Percentiles rank a stretch among this genome's conserved stretches.
phyloP scores from a whole-genome alignment of 2,329 filamentous ascomycete genomes.

The Talaromyces islandicus region DNA sequence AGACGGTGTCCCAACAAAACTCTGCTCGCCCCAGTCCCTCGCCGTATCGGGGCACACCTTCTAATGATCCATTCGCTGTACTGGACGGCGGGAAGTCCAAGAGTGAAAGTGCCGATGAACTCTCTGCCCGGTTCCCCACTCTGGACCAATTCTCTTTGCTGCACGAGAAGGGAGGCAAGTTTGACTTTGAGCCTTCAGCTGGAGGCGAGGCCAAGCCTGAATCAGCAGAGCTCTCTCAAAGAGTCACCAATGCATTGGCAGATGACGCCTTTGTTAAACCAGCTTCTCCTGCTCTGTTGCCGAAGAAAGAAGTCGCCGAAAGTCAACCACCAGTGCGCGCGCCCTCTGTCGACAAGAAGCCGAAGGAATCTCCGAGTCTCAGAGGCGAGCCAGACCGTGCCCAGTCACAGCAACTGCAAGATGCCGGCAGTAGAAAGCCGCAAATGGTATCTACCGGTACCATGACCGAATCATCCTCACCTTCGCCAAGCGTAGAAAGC shows the following conservation, averaged over 20 bases:
- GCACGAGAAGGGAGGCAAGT: constrained; percentile 76
- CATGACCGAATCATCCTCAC: constrained; percentile 55
- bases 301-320: constrained; percentile 23
- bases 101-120: constrained; percentile 61
- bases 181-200: constrained; percentile 67
- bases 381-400: constrained; percentile 21
- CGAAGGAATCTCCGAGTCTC: constrained; percentile 17
- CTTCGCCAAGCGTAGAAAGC: constrained; percentile 35
- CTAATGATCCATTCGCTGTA: constrained; percentile 83
- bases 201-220: constrained; percentile 33
- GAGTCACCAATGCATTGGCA: constrained; percentile 68
- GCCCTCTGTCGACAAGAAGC: constrained; percentile 16
- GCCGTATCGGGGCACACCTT: constrained; percentile 50
- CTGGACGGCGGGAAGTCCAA: constrained; percentile 63
- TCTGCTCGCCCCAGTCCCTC: constrained; percentile 58
- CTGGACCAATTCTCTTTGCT: constrained; percentile 89
- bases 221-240: constrained; percentile 54
- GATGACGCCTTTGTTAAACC: constrained; percentile 72
- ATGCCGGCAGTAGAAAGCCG: constrained; percentile 33
- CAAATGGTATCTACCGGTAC: constrained; percentile 68
- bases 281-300: constrained; percentile 21
- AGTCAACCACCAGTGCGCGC: constrained; percentile 16
- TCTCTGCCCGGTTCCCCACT: constrained; percentile 80
- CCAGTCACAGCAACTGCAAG: constrained; percentile 28
- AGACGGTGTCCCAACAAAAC: constrained; percentile 41